Evolutionary conservation across 257 asterid genomes (phyloP).

Genomic region (Solanum piurae): DNA sequence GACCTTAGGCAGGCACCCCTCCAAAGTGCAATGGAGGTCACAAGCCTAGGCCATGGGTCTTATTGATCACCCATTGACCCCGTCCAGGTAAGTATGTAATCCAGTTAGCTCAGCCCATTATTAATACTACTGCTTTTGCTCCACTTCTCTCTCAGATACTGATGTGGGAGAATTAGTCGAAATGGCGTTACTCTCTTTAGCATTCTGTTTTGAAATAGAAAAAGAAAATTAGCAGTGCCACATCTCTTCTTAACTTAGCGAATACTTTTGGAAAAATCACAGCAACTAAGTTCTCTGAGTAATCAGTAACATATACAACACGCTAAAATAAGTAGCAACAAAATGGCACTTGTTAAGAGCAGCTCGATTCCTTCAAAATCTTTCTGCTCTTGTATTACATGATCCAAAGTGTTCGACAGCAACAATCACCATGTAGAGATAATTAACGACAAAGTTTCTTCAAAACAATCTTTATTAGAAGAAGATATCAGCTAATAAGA

Average conservation of each 20-base stretch:
- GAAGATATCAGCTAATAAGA: no score
- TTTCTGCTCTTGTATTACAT: background rate
- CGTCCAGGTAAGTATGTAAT: constrained; percentile 22
- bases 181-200: background rate
- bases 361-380: background rate
- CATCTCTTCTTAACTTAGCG: background rate
- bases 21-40: constrained; percentile 19
- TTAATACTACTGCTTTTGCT: background rate
- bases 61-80: constrained; percentile 15
- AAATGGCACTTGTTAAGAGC: background rate
- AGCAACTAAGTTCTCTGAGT: background rate
- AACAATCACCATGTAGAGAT: background rate
- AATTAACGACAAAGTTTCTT: background rate
- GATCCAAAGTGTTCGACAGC: background rate
- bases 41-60: constrained; percentile 16
- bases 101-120: background rate
- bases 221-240: no score
- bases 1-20: constrained; percentile 14
- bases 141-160: background rate
- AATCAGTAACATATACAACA: background rate
- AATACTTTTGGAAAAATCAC: background rate
- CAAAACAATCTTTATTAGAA: background rate
- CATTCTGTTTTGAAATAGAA: background rate
- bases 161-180: background rate
- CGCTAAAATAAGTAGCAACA: background rate